Conservation (phyloP, 768 basidiomycete genomes). For the Multifurca ochricompacta region DNA sequence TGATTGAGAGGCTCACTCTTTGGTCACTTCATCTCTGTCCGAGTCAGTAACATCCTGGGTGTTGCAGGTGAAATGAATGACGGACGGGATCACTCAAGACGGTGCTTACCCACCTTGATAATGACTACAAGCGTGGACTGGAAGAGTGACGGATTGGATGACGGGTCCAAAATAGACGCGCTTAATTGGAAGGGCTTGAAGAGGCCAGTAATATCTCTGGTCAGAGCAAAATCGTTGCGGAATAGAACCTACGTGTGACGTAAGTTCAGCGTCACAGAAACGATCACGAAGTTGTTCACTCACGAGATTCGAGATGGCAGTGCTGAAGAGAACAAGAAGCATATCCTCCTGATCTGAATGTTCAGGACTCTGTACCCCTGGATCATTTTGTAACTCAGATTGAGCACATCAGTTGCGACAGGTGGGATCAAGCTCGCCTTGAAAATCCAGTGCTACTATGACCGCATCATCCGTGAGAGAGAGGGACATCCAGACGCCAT, state of each 20-base stretch:
- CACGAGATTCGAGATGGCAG: slow-evolving; percentile 57
- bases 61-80: neutral
- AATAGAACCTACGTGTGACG: slow-evolving; percentile 44
- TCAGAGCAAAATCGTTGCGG: slow-evolving; percentile 58
- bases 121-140: slow-evolving; percentile 55
- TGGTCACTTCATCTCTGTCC: slow-evolving; percentile 49
- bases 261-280: neutral
- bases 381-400: neutral
- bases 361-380: slow-evolving; percentile 61
- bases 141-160: slow-evolving; percentile 51
- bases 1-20: slow-evolving; percentile 38
- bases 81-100: no score
- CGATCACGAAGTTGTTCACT: neutral
- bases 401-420: no score
- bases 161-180: slow-evolving; percentile 49
- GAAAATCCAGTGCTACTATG: slow-evolving; percentile 56
- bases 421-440: slow-evolving; percentile 32
- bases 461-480: slow-evolving; percentile 50
- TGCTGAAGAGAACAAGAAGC: slow-evolving; percentile 55
- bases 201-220: slow-evolving; percentile 50
- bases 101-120: slow-evolving; percentile 41
- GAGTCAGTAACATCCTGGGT: slow-evolving; percentile 55
- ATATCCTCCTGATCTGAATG: slow-evolving; percentile 58
- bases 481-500: slow-evolving; percentile 63
- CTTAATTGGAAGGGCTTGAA: slow-evolving; percentile 59